Percentiles rank a stretch among this genome's conserved stretches.
Evolutionary conservation across 2,329 filamentous ascomycete genomes (phyloP).

Genomic region (Arthrobotrys sphaeroides): DNA sequence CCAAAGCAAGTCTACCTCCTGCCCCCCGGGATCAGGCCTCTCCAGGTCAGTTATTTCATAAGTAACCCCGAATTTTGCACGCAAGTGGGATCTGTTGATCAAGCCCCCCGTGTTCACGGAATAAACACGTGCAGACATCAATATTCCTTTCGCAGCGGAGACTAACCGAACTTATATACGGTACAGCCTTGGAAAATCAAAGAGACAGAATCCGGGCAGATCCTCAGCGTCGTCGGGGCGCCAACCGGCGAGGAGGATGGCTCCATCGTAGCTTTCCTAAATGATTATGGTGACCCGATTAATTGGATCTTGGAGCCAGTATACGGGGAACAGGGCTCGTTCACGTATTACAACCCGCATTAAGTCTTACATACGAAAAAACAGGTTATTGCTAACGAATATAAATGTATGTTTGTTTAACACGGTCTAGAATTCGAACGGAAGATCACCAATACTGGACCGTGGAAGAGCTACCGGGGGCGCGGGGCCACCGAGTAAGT

Average conservation of each 20-base stretch:
- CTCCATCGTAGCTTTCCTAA: neutral
- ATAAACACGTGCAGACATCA: too few species aligned
- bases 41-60: neutral
- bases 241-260: neutral
- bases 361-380: neutral
- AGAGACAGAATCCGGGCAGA: neutral
- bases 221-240: neutral
- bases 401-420: too few species aligned
- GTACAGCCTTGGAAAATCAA: neutral
- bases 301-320: conserved; percentile 10
- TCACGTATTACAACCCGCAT: neutral
- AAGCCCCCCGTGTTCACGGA: too few species aligned
- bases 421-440: conserved; percentile 2
- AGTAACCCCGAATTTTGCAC: neutral
- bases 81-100: too few species aligned
- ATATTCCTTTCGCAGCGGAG: too few species aligned
- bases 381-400: too few species aligned
- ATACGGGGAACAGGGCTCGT: neutral
- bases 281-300: neutral
- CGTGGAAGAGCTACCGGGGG: neutral
- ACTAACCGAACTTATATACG: neutral
- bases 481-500: neutral
- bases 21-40: neutral
- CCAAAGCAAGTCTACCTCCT: conserved; percentile 9
- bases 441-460: neutral